Percentiles rank a stretch among this genome's conserved stretches.
phyloP scores from a whole-genome alignment of 75 land plant species.

The Pinus albicaulis region DNA sequence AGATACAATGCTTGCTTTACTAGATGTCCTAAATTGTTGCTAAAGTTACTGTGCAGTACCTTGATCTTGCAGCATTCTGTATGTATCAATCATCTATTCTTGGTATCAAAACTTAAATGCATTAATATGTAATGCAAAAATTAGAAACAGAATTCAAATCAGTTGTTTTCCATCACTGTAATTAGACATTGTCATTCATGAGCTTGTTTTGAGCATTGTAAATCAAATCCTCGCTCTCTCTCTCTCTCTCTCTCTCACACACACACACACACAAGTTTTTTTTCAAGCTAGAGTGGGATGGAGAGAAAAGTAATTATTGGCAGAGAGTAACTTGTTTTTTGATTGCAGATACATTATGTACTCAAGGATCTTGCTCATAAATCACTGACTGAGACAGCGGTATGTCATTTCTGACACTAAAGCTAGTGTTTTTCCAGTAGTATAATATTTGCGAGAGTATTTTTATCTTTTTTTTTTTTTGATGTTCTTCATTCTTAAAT shows the following conservation, averaged over 20 bases:
- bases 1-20: too few relatives aligned
- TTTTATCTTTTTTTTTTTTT: too few relatives aligned
- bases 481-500: too few relatives aligned
- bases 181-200: background rate
- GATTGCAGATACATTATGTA: constrained; percentile 76
- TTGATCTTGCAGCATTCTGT: too few relatives aligned
- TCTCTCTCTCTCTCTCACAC: background rate
- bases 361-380: constrained; percentile 84
- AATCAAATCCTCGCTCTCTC: background rate
- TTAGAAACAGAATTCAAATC: background rate
- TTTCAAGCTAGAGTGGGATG: background rate
- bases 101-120: background rate
- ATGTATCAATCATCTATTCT: background rate
- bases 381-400: constrained; percentile 73
- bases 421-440: constrained; percentile 5
- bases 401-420: constrained; percentile 19
- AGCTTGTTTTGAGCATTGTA: background rate
- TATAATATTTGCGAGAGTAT: background rate
- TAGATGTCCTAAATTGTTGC: too few relatives aligned
- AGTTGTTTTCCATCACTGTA: background rate
- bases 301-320: background rate
- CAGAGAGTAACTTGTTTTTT: constrained; percentile 2
- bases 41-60: too few relatives aligned
- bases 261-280: too few relatives aligned
- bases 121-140: background rate